Conservation (phyloP, 139 green algal genomes). For the Chlorella vulgaris region DNA sequence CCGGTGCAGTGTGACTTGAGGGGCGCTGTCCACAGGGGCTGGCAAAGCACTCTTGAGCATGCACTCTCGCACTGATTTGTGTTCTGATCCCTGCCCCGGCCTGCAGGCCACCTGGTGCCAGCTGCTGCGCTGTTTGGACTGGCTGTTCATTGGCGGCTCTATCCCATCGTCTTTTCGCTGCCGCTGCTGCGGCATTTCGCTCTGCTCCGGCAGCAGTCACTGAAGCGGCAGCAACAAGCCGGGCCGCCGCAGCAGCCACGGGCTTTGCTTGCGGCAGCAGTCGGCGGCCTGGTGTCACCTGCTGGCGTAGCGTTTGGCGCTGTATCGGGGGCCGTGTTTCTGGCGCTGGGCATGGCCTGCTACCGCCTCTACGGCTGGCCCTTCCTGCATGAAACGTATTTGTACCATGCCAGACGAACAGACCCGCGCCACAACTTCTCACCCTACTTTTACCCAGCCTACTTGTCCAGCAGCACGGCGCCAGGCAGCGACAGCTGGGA, state of each 20-base stretch:
- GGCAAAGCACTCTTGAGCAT: no score
- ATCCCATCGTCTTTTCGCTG: constrained; percentile 90
- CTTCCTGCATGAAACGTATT: constrained; percentile 84
- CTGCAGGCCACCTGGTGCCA: constrained; percentile 25
- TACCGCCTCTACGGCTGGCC: constrained; percentile 69
- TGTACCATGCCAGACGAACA: constrained; percentile 80
- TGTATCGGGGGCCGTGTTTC: constrained; percentile 50
- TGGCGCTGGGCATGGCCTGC: constrained; percentile 52
- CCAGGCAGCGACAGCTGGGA: background rate
- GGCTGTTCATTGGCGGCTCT: constrained; percentile 91
- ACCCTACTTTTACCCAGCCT: constrained; percentile 83
- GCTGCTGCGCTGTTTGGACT: constrained; percentile 78
- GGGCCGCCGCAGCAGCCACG: background rate
- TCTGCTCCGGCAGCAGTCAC: background rate
- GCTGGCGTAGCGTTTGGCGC: background rate
- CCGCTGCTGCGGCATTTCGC: constrained; percentile 67
- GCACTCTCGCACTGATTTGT: no score
- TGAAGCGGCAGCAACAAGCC: background rate
- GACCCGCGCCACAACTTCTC: constrained; percentile 97
- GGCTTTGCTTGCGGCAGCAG: background rate
- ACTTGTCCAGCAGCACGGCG: constrained; percentile 55
- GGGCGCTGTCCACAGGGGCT: no score
- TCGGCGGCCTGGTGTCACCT: background rate
- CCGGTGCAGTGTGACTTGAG: no score
- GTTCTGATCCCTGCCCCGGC: background rate